Base-by-base conservation (phyloP, 2,329 filamentous ascomycete species). In the Intubia oerlemansii region DNA sequence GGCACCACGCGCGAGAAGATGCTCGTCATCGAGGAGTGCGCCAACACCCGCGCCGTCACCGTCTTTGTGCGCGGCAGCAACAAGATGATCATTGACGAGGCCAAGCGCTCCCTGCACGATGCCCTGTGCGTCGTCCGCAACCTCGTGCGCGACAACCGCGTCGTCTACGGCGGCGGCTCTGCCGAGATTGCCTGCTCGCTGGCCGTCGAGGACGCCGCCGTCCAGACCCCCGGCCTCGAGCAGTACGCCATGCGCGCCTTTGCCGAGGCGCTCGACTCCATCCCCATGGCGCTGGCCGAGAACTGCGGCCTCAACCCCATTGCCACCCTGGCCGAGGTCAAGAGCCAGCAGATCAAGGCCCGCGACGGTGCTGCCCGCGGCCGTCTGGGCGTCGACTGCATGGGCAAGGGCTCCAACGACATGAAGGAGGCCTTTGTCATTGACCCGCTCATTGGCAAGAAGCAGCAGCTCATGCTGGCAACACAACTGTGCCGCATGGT, bases 71-170 rank as follows among this genome's bases (percentile, higher is more conserved):
- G 88, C 45, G 88, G 88, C 45, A 91, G 82, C 62, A 98, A 98
- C 67, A 98, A 95, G 65, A 98, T 98, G 88, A 92, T 98, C 51
- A 95, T 98, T 49, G 90, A 98, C 47, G 90, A 98, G 55, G 90
- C 90, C 31, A 93, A 93, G 61, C 73, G 90, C 43, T 95, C 88
- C 27, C 65, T 98, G 34, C 90, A 98, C 50, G 88, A 98, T 52
- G 88, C 88, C 33, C 71, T 98, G 28, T 98, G 90, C 48, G 88
- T 98, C 27, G 88, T 98, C 29, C 77, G 90, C 43, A 98, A 98
- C 56, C 62, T 98, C 25, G 88, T 98, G 28, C 71, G 68, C 36
- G 90, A 98, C 54, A 95, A 92, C 61, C 77, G 88, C 35, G 82
- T 98, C 28, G 88, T 98, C 8, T 98, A 98, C 47, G 88, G 88